Conservation (phyloP, 441 rosid genomes). For the Populus hybrid region DNA sequence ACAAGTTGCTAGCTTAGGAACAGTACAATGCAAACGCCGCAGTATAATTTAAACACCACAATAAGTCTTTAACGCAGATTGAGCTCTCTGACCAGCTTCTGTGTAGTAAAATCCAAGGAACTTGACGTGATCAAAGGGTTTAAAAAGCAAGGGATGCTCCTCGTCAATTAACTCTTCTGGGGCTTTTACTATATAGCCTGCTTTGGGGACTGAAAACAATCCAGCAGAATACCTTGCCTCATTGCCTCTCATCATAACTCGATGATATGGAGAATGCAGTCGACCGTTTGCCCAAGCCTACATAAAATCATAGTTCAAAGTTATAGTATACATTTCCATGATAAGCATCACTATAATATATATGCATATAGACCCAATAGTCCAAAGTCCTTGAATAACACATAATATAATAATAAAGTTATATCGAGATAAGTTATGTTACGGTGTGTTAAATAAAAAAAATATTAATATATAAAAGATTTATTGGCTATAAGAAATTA, state of each 20-base stretch:
- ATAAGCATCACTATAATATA: background rate
- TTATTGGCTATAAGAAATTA: too few relatives aligned
- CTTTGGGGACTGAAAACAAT: constrained; percentile 17
- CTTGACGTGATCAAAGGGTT: constrained; percentile 22
- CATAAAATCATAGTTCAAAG: background rate
- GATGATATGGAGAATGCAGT: constrained; percentile 16
- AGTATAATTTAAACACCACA: constrained; percentile 8
- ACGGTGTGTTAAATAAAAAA: too few relatives aligned
- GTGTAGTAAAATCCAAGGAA: constrained; percentile 13
- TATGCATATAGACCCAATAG: background rate
- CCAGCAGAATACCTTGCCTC: constrained; percentile 21
- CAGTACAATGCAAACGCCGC: background rate
- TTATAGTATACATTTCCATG: background rate
- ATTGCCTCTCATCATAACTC: constrained; percentile 24
- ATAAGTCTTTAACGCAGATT: constrained; percentile 13
- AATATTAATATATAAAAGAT: too few relatives aligned
- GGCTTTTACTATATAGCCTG: constrained; percentile 20
- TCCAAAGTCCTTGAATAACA: background rate
- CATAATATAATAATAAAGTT: too few relatives aligned
- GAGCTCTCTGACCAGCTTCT: constrained; percentile 14
- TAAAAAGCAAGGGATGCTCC: constrained; percentile 31
- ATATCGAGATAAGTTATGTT: too few relatives aligned
- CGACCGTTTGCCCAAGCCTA: constrained; percentile 27
- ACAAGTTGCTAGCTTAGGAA: background rate
- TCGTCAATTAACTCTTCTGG: constrained; percentile 26